Evolutionary conservation across 139 green algal genomes (phyloP).

Genomic region (Tetraselmis chui): DNA sequence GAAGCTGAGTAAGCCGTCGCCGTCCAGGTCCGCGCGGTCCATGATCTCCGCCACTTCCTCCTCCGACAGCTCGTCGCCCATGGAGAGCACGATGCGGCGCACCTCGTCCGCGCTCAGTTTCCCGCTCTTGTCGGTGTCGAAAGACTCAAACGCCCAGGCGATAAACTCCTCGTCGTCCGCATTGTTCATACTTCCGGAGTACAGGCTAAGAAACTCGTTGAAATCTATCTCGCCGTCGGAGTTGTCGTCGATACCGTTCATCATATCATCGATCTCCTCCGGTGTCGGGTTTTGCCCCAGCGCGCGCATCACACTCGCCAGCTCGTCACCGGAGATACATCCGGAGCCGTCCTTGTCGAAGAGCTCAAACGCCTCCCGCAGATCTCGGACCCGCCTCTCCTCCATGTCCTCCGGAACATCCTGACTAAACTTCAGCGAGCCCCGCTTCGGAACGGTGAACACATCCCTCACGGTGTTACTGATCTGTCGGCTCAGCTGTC

Average conservation of each 20-base stretch:
- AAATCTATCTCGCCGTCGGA: background rate
- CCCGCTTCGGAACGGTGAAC: background rate
- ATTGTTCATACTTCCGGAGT: background rate
- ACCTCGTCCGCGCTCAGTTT: background rate
- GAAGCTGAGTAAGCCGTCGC: background rate
- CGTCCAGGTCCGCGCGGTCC: background rate
- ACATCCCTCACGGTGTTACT: background rate
- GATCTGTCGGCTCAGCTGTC: background rate
- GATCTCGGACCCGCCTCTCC: background rate
- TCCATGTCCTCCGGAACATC: background rate
- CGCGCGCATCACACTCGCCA: constrained; percentile 1
- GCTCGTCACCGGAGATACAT: constrained; percentile 4
- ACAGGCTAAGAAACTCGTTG: background rate
- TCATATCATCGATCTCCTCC: constrained; percentile 22
- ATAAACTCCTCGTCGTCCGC: constrained; percentile 7
- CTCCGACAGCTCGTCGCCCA: background rate
- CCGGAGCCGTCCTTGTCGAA: constrained; percentile 8
- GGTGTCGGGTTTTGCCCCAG: constrained; percentile 10
- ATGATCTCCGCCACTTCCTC: background rate
- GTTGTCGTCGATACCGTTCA: constrained; percentile 1
- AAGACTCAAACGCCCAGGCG: constrained; percentile 16
- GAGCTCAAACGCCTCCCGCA: background rate
- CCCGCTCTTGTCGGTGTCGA: background rate
- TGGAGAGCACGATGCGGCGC: background rate
- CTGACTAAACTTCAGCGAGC: background rate